phyloP scores from a whole-genome alignment of 805 yeast genomes.

The Schizosaccharomyces cryophilus region DNA sequence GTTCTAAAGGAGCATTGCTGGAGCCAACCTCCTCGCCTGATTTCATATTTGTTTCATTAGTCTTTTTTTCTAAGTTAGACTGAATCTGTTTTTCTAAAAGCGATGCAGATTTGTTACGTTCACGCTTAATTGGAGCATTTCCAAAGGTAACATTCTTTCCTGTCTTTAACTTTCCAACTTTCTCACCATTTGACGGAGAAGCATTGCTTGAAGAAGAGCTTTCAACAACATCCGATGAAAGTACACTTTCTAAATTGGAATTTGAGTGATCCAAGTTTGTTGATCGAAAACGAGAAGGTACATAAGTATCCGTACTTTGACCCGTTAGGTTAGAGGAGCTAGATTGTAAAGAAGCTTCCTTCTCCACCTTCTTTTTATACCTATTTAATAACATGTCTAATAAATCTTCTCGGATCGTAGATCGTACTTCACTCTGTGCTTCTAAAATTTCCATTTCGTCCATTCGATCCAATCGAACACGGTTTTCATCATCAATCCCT shows the following conservation, averaged over 20 bases:
- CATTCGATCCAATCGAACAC: slow-evolving; percentile 7
- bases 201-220: background rate
- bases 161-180: no score
- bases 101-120: no score
- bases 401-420: slow-evolving; percentile 6
- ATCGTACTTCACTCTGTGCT: slow-evolving; percentile 6
- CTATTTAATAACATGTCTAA: slow-evolving; percentile 5
- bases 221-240: background rate
- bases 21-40: no score
- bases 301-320: background rate
- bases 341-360: background rate
- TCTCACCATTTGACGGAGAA: no score
- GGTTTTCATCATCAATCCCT: slow-evolving; percentile 7
- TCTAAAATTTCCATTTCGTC: slow-evolving; percentile 6
- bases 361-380: background rate
- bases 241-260: background rate
- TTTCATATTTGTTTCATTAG: no score
- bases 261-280: background rate
- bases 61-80: no score
- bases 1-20: no score
- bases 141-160: no score
- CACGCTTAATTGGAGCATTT: no score
- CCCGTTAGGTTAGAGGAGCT: background rate
- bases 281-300: background rate
- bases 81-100: no score